Evolutionary conservation across 2,329 filamentous ascomycete species (phyloP).

Genomic region (Ophiocordyceps camponoti-rufipedis): DNA sequence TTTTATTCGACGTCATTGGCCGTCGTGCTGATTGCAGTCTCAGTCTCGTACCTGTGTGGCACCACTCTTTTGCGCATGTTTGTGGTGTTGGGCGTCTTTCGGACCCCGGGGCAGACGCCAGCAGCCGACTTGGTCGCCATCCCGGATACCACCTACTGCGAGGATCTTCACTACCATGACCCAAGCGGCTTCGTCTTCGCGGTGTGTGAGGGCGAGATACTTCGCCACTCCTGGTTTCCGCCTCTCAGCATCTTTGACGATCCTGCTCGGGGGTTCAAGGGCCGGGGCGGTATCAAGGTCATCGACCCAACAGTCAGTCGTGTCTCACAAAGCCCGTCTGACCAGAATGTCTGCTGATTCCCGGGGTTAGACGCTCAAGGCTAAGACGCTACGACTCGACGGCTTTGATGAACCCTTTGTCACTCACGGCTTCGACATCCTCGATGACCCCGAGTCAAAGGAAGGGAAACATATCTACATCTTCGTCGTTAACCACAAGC

Average conservation of each 20-base stretch:
- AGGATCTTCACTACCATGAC: conserved; percentile 38
- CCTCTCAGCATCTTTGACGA: conserved; percentile 21
- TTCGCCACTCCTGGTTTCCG: conserved; percentile 34
- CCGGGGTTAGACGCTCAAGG: conserved; percentile 7
- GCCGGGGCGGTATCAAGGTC: conserved; percentile 28
- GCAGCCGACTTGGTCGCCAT: conserved; percentile 21
- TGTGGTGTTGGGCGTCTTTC: conserved; percentile 11
- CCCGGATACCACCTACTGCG: conserved; percentile 34
- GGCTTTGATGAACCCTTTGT: conserved; percentile 34
- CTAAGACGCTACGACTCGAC: conserved; percentile 25
- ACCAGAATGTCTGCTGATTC: conserved; percentile 20
- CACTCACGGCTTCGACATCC: conserved; percentile 42
- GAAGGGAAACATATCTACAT: conserved; percentile 31
- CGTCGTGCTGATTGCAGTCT: conserved; percentile 2
- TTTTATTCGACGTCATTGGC: background rate
- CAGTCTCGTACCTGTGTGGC: conserved; percentile 3
- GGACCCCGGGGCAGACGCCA: conserved; percentile 3
- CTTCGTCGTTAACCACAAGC: conserved; percentile 40
- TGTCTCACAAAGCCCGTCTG: background rate
- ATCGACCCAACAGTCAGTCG: conserved; percentile 33
- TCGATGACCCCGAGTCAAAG: conserved; percentile 23
- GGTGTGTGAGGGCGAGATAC: conserved; percentile 29
- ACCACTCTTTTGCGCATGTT: background rate
- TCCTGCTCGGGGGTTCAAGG: conserved; percentile 14
- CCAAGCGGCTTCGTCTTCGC: conserved; percentile 31